A percentile compares a stretch with the other conserved stretches of the same genome.
These are phyloP conservation scores for Starmerella bacillaris DNA, from an alignment of 805 yeast species.

Conservation along the genomic window DNA sequence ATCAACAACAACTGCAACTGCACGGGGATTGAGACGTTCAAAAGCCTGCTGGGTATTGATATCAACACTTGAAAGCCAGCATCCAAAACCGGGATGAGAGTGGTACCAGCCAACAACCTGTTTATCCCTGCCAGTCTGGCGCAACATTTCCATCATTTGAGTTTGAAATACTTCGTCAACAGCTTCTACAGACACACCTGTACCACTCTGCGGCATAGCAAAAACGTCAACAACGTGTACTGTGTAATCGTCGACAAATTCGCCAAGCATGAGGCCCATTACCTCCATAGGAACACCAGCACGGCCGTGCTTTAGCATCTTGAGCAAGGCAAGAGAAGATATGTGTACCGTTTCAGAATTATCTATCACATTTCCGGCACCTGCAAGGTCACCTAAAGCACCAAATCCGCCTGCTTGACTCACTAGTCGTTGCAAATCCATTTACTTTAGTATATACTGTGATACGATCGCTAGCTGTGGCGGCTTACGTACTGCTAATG, in stretches of 20 bases:
- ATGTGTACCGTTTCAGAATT: slow-evolving; percentile 93
- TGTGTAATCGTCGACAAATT: slow-evolving; percentile 91
- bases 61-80: slow-evolving; percentile 97
- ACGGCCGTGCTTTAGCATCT: slow-evolving; percentile 94
- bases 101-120: slow-evolving; percentile 99
- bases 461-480: too few species aligned
- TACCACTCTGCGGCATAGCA: slow-evolving; percentile 95
- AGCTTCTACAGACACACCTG: slow-evolving; percentile 97
- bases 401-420: slow-evolving; percentile 23
- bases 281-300: slow-evolving; percentile 60
- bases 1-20: slow-evolving; percentile 96
- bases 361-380: slow-evolving; percentile 72
- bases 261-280: slow-evolving; percentile 98
- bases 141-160: slow-evolving; percentile 97
- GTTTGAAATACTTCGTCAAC: slow-evolving; percentile 98
- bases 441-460: too few species aligned
- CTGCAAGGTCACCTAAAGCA: slow-evolving; percentile 17
- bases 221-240: slow-evolving; percentile 94
- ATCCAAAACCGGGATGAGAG: slow-evolving; percentile 99
- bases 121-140: slow-evolving; percentile 97
- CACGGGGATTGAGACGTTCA: slow-evolving; percentile 85
- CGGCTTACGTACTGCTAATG: too few species aligned
- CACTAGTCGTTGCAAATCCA: slow-evolving; percentile 22
- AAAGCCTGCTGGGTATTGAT: slow-evolving; percentile 95
- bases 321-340: slow-evolving; percentile 81